Evolutionary conservation across 139 green algal genomes (phyloP), one percentile per base, ranked within the genome.

Genomic region (Choricystis sp.): DNA sequence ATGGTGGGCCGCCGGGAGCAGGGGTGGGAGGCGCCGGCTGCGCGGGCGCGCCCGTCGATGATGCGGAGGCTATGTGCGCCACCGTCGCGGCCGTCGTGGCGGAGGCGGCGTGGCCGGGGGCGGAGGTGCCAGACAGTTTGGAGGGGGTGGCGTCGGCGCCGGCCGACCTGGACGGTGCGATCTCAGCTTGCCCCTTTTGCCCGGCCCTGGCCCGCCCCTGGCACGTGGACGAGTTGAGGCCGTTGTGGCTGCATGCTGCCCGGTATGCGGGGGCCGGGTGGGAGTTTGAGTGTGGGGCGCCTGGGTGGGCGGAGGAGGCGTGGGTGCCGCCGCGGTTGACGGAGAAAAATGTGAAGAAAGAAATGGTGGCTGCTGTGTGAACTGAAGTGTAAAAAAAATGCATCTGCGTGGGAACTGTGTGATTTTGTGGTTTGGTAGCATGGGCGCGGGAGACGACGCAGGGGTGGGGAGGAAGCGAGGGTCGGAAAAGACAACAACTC

Each of bases 161-260:
- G 19, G 19, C 57, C 3, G 63, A 62, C 19, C 28, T 64, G 21
- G 23, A 28, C 3, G 72, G 73, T 23, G 3, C 29, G 19, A 24
- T 57, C 22, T 81, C 74, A 60, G 30, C 60, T 64, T 84, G 74
- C 68, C 77, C 78, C 3, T 67, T 60, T 28, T 63, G 73, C 23
- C 58, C 62, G 2, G 68, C 68, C 0, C 60, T 49, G 29, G 69
- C 71, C 31, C 83, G 76, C 27, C 71, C 75, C 3, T 52, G 40
- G 40, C 40, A 16, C 9, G 9, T 16, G 9, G 23, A 71, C 23
- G 74, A 82, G 48, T 58, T 83, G 23, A 60, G 63, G 16, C 66
- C 72, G 23, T 61, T 88, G 2, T 94, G 79, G 83, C 73, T 94
- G 62, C 85, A 92, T 58, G 83, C 84, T 9, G 30, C 64, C 1